Base-by-base conservation (phyloP, 129 eudicot genomes). In the Escallonia rubra region DNA sequence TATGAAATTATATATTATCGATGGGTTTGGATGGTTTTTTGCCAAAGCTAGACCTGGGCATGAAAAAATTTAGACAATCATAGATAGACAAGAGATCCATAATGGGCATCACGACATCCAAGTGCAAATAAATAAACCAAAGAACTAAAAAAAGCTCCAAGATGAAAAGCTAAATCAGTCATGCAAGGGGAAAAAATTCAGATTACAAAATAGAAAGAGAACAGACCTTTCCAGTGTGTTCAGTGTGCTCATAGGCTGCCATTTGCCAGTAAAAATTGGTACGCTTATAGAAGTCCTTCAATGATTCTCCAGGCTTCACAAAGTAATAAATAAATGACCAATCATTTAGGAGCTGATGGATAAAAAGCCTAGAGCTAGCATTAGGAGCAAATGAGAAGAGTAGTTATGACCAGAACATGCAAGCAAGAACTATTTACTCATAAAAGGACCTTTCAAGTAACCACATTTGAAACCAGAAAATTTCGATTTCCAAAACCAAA, bases 231-330 rank as follows among this genome's bases (percentile, higher is more conserved):
- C 98, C 98, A 7, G 98, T 93, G 80, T 93, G 96, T 59, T 86
- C 92, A 39, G 98, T 93, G 71, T 93, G 98, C 68, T 93, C 98
- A 76, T 93, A 84, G 41, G 98, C 98, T 10, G 98, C 98, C 96
- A 93, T 93, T 89, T 93, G 98, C 98, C 98, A 93, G 83, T 93
- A 89, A 86, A 79, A 63, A 65, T 93, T 84, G 63, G 98, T 93
- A 41, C 98, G 90, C 75, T 87, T 89, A 77, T 89, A 93, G 74
- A 93, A 93, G 75, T 93, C 98, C 78, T 81, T 89, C 70, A 93
- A 69, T 47, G 98, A 71, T 80, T 93, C 98, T 59, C 95, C 98
- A 49, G 96, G 96, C 98, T 93, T 75, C 61, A 64, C 63, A 40
- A 59, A 71, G 67, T 16, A 55, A 59, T 38, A 53, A 13, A 42